Evolutionary conservation across 2,329 filamentous ascomycete genomes (phyloP), one percentile per base, ranked within the genome.

Genomic region (Endoconidiophora polonica): DNA sequence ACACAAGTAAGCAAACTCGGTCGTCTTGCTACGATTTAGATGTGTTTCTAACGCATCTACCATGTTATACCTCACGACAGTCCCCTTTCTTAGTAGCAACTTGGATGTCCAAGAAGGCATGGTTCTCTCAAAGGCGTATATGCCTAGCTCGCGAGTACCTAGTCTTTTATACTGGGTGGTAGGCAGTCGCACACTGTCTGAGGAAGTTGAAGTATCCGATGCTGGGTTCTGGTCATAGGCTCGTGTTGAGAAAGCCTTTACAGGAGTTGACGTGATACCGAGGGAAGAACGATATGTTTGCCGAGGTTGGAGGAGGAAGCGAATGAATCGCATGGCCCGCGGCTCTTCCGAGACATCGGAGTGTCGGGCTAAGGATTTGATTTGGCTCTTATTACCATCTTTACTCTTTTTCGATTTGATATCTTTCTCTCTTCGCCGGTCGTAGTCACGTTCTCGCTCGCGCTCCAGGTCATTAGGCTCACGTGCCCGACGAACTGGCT

Each of bases 1-100:
- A 62, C 88, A 95, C 33, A 94, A 68, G 58, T 87, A 94, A 4
- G 85, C 84, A 55, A 76, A 76, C 48, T 75, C 68, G 1, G 86
- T 83, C 3, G 68, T 66, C 5, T 65, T 60, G 39, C 33, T 52
- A 18, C 44, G 45, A 5, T 48, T 18, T 12, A 41, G 16, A 18
- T 22, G 16, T 41, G 39, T n/a, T 41, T 18, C 16, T 2, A 41
- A 9, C 5, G 39, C n/a, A 18, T 9, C 6, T 41, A 41, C 9
- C 39, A 41, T 41, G 16, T 22, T 10, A 18, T 36, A 46, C 23
- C 14, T 18, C 44, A 18, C 22, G 16, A 46, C 16, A 26, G 44
- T 18, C 23, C 44, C 44, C 14, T 46, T 36, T 18, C 23, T 20
- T 14, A 24, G 7, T 5, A 47, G 45, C 5, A 47, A 22, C 37